Base-by-base conservation (phyloP, 352 stramenopile genomes). In the Phytophthora idaei region DNA sequence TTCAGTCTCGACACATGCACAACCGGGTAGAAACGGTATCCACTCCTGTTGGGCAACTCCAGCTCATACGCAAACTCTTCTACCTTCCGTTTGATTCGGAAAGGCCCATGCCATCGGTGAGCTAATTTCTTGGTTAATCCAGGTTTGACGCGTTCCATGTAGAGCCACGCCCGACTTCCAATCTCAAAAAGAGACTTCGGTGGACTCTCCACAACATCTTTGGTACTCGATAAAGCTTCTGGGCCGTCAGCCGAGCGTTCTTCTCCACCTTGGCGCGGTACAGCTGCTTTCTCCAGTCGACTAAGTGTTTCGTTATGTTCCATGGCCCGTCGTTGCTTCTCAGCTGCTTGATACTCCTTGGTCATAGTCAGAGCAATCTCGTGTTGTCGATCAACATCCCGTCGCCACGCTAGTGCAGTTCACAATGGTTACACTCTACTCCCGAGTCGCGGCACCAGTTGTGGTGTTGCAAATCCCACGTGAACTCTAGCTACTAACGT, bases 321-420 rank as follows among this genome's bases (percentile, higher is more conserved):
- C 6, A 4, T 14, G 3, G 39, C 39, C 6, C 12, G 11, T 21
- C 39, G 0, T 8, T 17, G 0, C 15, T 46, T 46, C 15, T 21
- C 39, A 25, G 11, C 6, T 3, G 39, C 39, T 46, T 46, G 39
- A 21, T 46, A 46, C 1, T 2, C 42, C 17, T 14, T 31, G 42
- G 42, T n/a, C 42, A 48, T 48, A 3, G 5, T 0, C 0, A 48
- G 17, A 11, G n/a, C 42, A 17, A 50, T 34, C 8, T 54, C 47
- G 4, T 56, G 49, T 31, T 56, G 32, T 8, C 49, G 15, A 31
- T 56, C 46, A 7, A 56, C 49, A 17, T 56, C 49, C 14, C 49
- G 49, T 27, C 49, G 49, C 49, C 49, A 56, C n/a, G n/a, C 17
- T 21, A 21, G 17, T 21, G 17, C 17, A n/a, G n/a, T n/a, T n/a